Evolutionary conservation across 1,139 yeast species (phyloP), one percentile per base, ranked within the genome.

Genomic region (Nadsonia starkeyi-henricii): DNA sequence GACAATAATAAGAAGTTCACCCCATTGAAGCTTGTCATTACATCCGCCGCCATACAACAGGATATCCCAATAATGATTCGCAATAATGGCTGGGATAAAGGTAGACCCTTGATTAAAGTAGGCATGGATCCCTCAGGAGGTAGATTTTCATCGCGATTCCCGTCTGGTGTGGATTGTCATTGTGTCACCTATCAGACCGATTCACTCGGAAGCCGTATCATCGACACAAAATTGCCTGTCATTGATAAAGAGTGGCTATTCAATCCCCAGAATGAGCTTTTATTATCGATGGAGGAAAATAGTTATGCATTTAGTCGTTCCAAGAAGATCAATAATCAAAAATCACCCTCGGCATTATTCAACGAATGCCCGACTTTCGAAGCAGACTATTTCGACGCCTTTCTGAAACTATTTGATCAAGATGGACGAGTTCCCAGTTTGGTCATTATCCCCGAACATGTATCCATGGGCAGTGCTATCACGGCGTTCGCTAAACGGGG

Each of bases 21-120:
- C 2, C 49, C 49, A 2, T 36, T 47, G 13, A 39, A 41, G 19
- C n/a, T 47, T 8, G 41, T 47, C 15, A 21, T 41, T 21, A 42
- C 49, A 2, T 45, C 46, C 13, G 33, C 44, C 2, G 44, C 46
- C 2, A 28, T 47, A n/a, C 44, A 44, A n/a, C 46, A 45, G 20
- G 44, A 43, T 15, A 45, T 43, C 17, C 41, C 41, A 9, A 39
- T 43, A 5, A 43, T 47, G 7, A 26, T 47, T 21, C 17, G 13
- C 2, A 28, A 45, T 2, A 20, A 41, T 21, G 49, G 49, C 3
- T 47, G 49, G 49, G 41, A 43, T 30, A 43, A 44, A 20, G 49
- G 44, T 3, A n/a, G 49, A 41, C 49, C 49, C 5, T 39, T 47
- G 1, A 41, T 18, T n/a, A 45, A 47, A 18, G 41, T 47, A 17